phyloP scores from a whole-genome alignment of 352 stramenopile genomes.

The Phytophthora pisi region DNA sequence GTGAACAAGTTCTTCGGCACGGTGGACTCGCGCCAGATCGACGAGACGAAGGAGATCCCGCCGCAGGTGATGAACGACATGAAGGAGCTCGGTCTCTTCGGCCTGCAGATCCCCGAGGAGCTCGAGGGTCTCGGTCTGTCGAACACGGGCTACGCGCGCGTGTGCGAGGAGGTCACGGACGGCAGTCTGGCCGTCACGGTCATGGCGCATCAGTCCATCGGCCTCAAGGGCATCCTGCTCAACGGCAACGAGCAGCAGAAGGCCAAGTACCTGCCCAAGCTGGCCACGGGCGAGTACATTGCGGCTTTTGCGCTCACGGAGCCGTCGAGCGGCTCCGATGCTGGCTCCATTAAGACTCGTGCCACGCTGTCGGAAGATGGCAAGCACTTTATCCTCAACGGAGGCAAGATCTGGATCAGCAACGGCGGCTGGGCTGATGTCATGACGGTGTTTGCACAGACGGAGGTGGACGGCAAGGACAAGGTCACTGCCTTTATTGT shows the following conservation, averaged over 20 bases:
- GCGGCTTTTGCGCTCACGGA: conserved; percentile 91
- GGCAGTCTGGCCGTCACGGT: conserved; percentile 80
- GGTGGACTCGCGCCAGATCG: conserved; percentile 75
- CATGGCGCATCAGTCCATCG: conserved; percentile 90
- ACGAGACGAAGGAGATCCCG: conserved; percentile 84
- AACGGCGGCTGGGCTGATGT: conserved; percentile 96
- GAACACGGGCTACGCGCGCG: conserved; percentile 86
- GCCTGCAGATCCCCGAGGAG: conserved; percentile 85
- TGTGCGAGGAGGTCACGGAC: conserved; percentile 87
- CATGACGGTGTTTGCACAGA: conserved; percentile 98
- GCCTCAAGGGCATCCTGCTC: conserved; percentile 88
- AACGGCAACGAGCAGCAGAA: conserved; percentile 87
- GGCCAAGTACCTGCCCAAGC: conserved; percentile 89
- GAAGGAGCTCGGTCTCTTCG: conserved; percentile 87
- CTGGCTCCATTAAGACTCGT: conserved; percentile 90
- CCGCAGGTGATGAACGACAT: conserved; percentile 73
- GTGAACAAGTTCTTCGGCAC: conserved; percentile 80
- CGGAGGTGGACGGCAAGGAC: conserved; percentile 94
- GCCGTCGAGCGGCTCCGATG: conserved; percentile 90
- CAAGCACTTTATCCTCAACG: conserved; percentile 92
- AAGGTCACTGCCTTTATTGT: conserved; percentile 99
- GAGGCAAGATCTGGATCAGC: conserved; percentile 98
- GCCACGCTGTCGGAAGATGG: conserved; percentile 91
- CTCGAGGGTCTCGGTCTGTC: conserved; percentile 78
- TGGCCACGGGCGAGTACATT: conserved; percentile 89